Evolutionary conservation across 2,329 filamentous ascomycete genomes (phyloP), one percentile per base, ranked within the genome.

Genomic region (Colletotrichum falcatum): DNA sequence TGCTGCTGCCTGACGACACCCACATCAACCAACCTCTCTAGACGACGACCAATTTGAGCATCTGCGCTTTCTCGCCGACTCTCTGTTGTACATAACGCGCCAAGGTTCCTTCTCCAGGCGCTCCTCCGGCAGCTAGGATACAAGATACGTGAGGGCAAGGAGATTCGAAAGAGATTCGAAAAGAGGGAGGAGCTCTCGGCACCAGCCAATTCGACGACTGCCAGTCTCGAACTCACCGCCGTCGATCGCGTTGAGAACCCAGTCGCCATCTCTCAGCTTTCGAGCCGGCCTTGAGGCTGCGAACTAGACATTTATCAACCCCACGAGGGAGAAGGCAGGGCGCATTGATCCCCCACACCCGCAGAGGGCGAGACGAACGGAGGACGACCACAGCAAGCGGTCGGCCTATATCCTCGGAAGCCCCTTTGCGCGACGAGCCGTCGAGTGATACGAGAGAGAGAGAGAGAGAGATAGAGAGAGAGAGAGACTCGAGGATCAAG

Each of bases 1-100:
- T n/a, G n/a, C 82, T 83, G 82, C 82, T 82, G 77, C 78, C 74
- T 78, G 74, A 77, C 77, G 74, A 78, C 74, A 79, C 76, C 76
- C 73, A 75, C 74, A 73, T 39, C 65, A 74, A 68, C 70, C 63
- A 69, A 72, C 60, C 74, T 81, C 78, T 59, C 79, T 80, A 83
- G 81, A 81, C 76, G 77, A 78, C 77, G 8, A 73, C 73, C 73
- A 71, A 68, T 68, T 66, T 75, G 69, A 73, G 66, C 73, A 75
- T 71, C 74, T 77, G 78, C 74, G 74, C 75, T 70, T 75, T 76
- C 77, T 73, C 74, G 76, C 75, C 74, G 28, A 76, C 76, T 74
- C 72, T 74, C 76, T 78, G 74, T 72, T 78, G 72, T 78, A 77
- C 74, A 79, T 82, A 80, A 80, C 78, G 78, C 78, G 80, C 80